Conservation (phyloP, 163 green algal species). For the Scenedesmus sp. region DNA sequence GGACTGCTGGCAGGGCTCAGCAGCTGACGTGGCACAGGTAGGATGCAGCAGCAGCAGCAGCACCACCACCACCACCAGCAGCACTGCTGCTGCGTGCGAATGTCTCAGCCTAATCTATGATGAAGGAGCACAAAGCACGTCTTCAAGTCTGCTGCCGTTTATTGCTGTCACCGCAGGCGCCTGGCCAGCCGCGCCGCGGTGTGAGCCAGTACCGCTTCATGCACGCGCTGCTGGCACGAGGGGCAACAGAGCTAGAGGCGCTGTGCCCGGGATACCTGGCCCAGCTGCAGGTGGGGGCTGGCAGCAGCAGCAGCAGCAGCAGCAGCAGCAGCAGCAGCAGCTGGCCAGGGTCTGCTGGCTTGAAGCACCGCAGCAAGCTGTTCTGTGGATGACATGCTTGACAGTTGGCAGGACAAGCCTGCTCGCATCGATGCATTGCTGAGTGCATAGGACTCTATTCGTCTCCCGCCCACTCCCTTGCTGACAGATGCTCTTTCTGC, state of each 20-base stretch:
- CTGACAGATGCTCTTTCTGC: too few relatives aligned
- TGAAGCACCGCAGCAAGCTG: too few relatives aligned
- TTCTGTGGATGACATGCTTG: too few relatives aligned
- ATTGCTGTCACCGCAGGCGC: not conserved
- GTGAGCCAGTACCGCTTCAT: conserved; percentile 1
- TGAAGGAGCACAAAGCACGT: not conserved
- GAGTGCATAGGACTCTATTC: too few relatives aligned
- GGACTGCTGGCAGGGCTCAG: not conserved
- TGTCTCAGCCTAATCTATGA: too few relatives aligned
- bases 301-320: not conserved
- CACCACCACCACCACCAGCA: too few relatives aligned
- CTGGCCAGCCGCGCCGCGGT: not conserved
- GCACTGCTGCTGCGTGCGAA: too few relatives aligned
- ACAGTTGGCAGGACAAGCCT: too few relatives aligned
- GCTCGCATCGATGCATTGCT: too few relatives aligned
- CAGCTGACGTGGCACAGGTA: not conserved
- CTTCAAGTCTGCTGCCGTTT: not conserved
- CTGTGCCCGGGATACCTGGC: not conserved
- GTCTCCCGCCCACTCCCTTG: too few relatives aligned
- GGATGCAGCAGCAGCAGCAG: not conserved
- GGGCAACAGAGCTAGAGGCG: not conserved
- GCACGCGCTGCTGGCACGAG: not conserved
- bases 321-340: not conserved
- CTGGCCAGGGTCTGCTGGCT: too few relatives aligned
- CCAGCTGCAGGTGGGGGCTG: not conserved